phyloP scores from a whole-genome alignment of 1,284 basidiomycete species.

The Salmacisia buchloeana region DNA sequence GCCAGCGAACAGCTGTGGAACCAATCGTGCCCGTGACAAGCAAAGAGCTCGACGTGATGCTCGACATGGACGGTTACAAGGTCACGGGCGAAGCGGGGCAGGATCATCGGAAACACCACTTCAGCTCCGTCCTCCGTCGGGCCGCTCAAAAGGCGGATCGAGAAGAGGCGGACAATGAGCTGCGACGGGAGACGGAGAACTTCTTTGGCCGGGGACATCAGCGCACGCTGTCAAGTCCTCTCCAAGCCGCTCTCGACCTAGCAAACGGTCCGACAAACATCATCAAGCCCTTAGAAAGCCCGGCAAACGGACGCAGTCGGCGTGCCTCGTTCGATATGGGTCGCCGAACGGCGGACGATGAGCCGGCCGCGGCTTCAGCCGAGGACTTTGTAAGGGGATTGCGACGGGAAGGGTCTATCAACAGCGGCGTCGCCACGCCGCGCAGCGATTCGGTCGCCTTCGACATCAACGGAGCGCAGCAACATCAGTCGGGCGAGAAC shows the following conservation, averaged over 20 bases:
- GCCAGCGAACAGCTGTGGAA: background rate
- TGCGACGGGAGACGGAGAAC: background rate
- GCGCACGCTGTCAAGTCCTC: background rate
- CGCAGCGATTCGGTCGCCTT: background rate
- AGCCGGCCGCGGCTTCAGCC: background rate
- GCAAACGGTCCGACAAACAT: background rate
- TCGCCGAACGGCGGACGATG: background rate
- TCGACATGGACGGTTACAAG: constrained; percentile 51
- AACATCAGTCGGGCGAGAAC: background rate
- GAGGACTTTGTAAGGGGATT: background rate
- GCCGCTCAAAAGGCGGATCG: constrained; percentile 29
- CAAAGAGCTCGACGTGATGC: constrained; percentile 22
- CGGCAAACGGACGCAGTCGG: background rate
- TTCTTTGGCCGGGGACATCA: constrained; percentile 2
- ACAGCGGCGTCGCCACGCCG: background rate
- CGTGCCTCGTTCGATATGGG: background rate
- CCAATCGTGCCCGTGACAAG: background rate
- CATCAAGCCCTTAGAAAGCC: background rate
- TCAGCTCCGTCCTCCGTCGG: background rate
- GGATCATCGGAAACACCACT: constrained; percentile 3
- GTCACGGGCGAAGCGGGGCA: constrained; percentile 37
- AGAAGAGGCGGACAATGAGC: background rate
- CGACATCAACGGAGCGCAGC: constrained; percentile 11
- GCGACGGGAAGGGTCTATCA: background rate
- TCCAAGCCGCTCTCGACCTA: background rate